Evolutionary conservation across 2,329 filamentous ascomycete genomes (phyloP).

Genomic region (Nemania sp.): DNA sequence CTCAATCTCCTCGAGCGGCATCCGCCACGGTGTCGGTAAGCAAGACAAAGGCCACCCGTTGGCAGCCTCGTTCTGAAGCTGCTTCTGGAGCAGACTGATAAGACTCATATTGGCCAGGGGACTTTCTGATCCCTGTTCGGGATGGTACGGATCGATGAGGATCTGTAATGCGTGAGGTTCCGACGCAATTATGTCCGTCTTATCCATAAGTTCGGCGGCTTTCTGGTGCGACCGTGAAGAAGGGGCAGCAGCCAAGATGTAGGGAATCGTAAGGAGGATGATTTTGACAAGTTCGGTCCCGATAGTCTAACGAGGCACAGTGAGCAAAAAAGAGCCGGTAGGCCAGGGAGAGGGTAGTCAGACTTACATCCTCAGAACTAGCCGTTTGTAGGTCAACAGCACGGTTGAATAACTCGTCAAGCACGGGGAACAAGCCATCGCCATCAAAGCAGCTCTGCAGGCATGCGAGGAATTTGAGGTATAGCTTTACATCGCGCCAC

Average conservation of each 20-base stretch:
- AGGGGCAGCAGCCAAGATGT: slow-evolving; percentile 77
- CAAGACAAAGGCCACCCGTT: slow-evolving; percentile 76
- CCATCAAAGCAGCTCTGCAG: slow-evolving; percentile 79
- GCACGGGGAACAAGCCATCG: slow-evolving; percentile 80
- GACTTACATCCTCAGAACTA: slow-evolving; percentile 85
- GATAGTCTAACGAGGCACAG: slow-evolving; percentile 53
- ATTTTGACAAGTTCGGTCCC: slow-evolving; percentile 93
- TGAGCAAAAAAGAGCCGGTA: slow-evolving; percentile 10
- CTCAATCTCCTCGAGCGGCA: slow-evolving; percentile 64
- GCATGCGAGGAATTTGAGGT: slow-evolving; percentile 87
- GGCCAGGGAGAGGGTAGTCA: not conserved
- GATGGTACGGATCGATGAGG: slow-evolving; percentile 83
- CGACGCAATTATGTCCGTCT: slow-evolving; percentile 91
- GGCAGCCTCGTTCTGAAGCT: slow-evolving; percentile 76
- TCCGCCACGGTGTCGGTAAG: slow-evolving; percentile 69
- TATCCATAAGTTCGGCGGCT: slow-evolving; percentile 80
- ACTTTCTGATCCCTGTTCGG: slow-evolving; percentile 64
- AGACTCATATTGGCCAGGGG: slow-evolving; percentile 69
- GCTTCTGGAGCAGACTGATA: slow-evolving; percentile 81
- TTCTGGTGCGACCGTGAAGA: slow-evolving; percentile 68
- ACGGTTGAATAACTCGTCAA: slow-evolving; percentile 88
- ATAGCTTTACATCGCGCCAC: slow-evolving; percentile 90
- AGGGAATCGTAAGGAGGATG: slow-evolving; percentile 92
- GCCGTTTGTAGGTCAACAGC: slow-evolving; percentile 94
- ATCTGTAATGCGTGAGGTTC: slow-evolving; percentile 84